Evolutionary conservation across 2,329 filamentous ascomycete genomes (phyloP).

Genomic region (Celoporthe dispersa): DNA sequence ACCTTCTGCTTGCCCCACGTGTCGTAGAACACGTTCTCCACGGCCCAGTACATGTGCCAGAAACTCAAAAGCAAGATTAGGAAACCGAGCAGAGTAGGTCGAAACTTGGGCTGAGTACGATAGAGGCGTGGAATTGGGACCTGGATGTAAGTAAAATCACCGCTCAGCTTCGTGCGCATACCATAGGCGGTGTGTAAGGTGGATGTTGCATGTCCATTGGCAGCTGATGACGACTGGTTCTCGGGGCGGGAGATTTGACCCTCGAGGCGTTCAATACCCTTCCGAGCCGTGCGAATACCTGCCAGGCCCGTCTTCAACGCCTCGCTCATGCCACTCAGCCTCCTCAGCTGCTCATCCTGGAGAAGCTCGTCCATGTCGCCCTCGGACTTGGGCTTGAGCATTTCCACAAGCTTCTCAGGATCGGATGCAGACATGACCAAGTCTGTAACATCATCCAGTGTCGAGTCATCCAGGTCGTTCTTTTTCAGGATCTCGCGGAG

Average conservation of each 20-base stretch:
- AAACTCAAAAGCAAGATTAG: slow-evolving; percentile 47
- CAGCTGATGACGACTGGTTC: neutral
- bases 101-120: slow-evolving; percentile 47
- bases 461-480: slow-evolving; percentile 63
- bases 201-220: neutral
- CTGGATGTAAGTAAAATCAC: slow-evolving; percentile 43
- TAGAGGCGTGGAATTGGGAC: slow-evolving; percentile 55
- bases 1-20: slow-evolving; percentile 57
- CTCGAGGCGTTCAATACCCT: slow-evolving; percentile 63
- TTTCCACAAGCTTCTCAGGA: slow-evolving; percentile 36
- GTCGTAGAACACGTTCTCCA: slow-evolving; percentile 56
- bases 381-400: slow-evolving; percentile 32
- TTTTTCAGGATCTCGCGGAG: slow-evolving; percentile 55
- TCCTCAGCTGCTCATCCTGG: slow-evolving; percentile 47
- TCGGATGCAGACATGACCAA: slow-evolving; percentile 44
- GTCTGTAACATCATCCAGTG: slow-evolving; percentile 61
- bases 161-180: slow-evolving; percentile 5
- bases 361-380: slow-evolving; percentile 33
- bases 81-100: slow-evolving; percentile 54
- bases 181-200: slow-evolving; percentile 16
- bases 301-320: slow-evolving; percentile 55
- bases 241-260: slow-evolving; percentile 52
- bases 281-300: slow-evolving; percentile 58
- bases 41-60: slow-evolving; percentile 51
- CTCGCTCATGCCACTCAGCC: slow-evolving; percentile 56